Evolutionary conservation across 805 yeast genomes (phyloP).

Genomic region (Candida broadrunensis): DNA sequence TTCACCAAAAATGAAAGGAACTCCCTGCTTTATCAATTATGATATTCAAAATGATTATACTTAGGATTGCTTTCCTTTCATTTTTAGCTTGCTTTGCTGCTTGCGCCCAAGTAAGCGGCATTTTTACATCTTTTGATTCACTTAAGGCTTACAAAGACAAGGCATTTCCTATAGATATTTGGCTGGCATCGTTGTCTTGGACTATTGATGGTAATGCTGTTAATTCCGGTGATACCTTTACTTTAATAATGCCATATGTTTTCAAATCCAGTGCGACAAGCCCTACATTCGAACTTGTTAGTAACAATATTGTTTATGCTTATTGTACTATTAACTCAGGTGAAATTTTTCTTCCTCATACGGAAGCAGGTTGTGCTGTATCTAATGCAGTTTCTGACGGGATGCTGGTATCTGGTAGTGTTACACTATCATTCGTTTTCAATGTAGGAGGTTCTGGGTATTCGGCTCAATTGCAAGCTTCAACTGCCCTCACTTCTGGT

Average conservation of each 20-base stretch:
- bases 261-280: slow-evolving; percentile 18
- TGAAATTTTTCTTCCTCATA: slow-evolving; percentile 12
- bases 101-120: slow-evolving; percentile 10
- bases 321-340: slow-evolving; percentile 18
- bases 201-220: slow-evolving; percentile 11
- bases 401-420: slow-evolving; percentile 14
- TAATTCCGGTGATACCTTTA: slow-evolving; percentile 23
- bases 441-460: slow-evolving; percentile 15
- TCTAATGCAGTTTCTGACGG: slow-evolving; percentile 7
- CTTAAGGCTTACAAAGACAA: slow-evolving; percentile 2
- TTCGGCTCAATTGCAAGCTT: slow-evolving; percentile 13
- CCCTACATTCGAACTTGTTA: slow-evolving; percentile 10
- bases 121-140: slow-evolving; percentile 13
- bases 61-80: too few species aligned
- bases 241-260: slow-evolving; percentile 22
- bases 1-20: too few species aligned
- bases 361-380: slow-evolving; percentile 17
- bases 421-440: slow-evolving; percentile 20
- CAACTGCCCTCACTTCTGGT: slow-evolving; percentile 16
- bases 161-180: slow-evolving; percentile 5
- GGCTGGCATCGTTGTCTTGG: slow-evolving; percentile 22
- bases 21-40: too few species aligned
- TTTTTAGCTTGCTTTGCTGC: too few species aligned
- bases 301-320: slow-evolving; percentile 14
- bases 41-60: too few species aligned